A percentile compares a stretch with the other conserved stretches of the same genome.
Evolutionary conservation across 306 rosid genomes (phyloP).

Genomic region (Ceratonia siliqua): DNA sequence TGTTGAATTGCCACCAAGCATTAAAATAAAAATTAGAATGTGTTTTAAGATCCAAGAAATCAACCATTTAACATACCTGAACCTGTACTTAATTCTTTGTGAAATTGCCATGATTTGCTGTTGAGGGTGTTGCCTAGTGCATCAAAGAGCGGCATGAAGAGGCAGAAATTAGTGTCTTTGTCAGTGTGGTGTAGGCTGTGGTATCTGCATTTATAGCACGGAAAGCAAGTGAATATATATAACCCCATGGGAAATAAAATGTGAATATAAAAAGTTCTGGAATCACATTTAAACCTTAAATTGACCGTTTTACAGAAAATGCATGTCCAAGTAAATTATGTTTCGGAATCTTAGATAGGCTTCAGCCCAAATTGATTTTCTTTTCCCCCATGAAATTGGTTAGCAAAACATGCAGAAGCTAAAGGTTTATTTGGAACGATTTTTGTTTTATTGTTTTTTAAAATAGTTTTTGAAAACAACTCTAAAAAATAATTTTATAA

Average conservation of each 20-base stretch:
- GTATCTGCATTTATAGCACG: conserved; percentile 60
- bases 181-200: conserved; percentile 78
- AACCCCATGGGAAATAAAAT: background rate
- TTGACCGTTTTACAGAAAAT: conserved; percentile 26
- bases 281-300: background rate
- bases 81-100: conserved; percentile 52
- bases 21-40: conserved; percentile 5
- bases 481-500: no score
- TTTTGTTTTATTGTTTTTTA: no score
- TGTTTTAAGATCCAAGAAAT: background rate
- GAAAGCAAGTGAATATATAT: background rate
- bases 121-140: conserved; percentile 71
- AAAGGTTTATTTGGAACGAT: no score
- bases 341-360: background rate
- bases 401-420: background rate
- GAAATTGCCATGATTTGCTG: conserved; percentile 71
- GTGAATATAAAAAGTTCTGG: background rate
- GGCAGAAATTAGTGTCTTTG: conserved; percentile 83
- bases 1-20: background rate
- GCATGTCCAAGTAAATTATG: background rate
- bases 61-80: conserved; percentile 48
- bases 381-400: no score
- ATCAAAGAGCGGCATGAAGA: conserved; percentile 96
- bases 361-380: background rate
- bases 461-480: no score